These are phyloP conservation scores for Diaporthe eres DNA, from an alignment of 2,329 filamentous ascomycete species.

Conservation along the genomic window DNA sequence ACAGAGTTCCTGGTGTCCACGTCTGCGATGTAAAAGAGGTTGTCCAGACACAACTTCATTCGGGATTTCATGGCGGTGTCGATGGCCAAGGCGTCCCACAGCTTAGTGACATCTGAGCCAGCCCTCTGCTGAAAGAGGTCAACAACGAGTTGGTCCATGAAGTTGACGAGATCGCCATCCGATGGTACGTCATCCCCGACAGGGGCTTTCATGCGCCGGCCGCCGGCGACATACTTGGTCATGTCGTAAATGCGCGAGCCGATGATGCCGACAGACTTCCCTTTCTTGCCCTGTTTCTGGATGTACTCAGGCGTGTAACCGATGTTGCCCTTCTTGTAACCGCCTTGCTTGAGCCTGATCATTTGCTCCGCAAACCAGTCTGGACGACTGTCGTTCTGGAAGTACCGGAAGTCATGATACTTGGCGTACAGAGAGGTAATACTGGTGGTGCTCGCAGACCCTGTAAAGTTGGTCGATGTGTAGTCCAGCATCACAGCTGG, in stretches of 20 bases:
- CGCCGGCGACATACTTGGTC: constrained; percentile 84
- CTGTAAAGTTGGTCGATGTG: constrained; percentile 80
- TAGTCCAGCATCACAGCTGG: constrained; percentile 88
- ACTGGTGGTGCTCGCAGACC: constrained; percentile 75
- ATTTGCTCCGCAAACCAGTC: constrained; percentile 97
- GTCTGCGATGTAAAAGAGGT: constrained; percentile 94
- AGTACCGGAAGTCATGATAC: constrained; percentile 95
- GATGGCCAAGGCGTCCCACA: constrained; percentile 81
- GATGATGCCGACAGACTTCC: constrained; percentile 82
- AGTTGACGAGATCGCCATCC: constrained; percentile 72
- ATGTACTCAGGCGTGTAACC: constrained; percentile 88
- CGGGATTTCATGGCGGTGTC: constrained; percentile 68
- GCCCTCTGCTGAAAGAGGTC: constrained; percentile 82
- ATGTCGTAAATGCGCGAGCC: constrained; percentile 88
- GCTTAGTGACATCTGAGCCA: constrained; percentile 85
- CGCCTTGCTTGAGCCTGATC: constrained; percentile 76
- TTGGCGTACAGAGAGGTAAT: constrained; percentile 78
- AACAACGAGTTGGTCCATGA: constrained; percentile 84
- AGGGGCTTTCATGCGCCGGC: constrained; percentile 74
- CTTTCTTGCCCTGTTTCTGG: constrained; percentile 73
- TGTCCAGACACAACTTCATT: constrained; percentile 90
- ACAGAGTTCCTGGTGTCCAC: constrained; percentile 91
- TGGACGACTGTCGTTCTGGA: constrained; percentile 83
- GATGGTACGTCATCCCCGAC: constrained; percentile 63
- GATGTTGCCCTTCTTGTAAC: constrained; percentile 88